Base-by-base conservation (phyloP, 106 monocot genomes). In the Allium fistulosum region DNA sequence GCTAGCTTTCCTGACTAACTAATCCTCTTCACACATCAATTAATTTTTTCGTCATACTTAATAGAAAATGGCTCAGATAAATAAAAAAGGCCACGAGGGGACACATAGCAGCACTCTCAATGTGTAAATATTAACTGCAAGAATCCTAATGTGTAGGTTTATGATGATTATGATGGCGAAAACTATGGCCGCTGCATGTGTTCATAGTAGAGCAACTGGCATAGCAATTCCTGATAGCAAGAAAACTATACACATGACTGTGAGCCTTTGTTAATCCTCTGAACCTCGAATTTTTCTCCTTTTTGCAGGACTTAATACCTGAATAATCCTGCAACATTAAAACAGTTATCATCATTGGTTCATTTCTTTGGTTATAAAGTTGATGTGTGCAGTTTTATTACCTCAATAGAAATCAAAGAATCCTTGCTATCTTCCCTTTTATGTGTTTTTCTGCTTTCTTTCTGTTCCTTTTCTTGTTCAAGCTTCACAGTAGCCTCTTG, bases 321-420 rank as follows among this genome's bases (percentile, higher is more conserved):
- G 58, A 55, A 15, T 55, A 55, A 55, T 12, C 15, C 55, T 12
- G 55, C 55, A 12, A 3, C 11, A 55, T 55, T 11, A 55, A 55
- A 12, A 10, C 55, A 4, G 55, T 55, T 15, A 55, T 55, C 55
- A 55, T 55, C 13, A 11, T 12, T 55, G 55, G 3, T 12, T 15
- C 55, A 55, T 12, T 55, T 55, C 55, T 55, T 55, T 15, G 7
- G 15, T 55, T 12, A 10, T 15, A 15, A 55, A 55, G 13, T 55
- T 11, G 9, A 4, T 4, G 7, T 7, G 37, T 5, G 37, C 37
- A 5, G 5, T 4, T 58, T 58, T 58, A 7, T 17, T 17, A 58
- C 58, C 58, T 58, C 58, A 16, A 17, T 58, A 17, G 58, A 58
- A 58, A 58, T 58, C 58, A 58, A 58, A 18, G 58, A 58, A 58